Base-by-base conservation (phyloP, 441 rosid genomes). In the Omphalea diandra region DNA sequence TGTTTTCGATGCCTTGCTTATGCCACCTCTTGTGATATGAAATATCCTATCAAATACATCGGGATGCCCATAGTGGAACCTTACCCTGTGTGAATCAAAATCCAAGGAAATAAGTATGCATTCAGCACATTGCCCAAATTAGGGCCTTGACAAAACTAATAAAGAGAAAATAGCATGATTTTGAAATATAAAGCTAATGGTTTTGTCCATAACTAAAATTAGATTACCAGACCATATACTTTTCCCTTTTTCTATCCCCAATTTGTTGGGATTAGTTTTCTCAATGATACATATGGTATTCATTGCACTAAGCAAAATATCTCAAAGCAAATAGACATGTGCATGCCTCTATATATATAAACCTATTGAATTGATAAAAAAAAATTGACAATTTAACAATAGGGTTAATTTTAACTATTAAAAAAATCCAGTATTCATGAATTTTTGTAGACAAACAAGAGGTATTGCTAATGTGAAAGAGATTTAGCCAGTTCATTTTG, bases 41-140 rank as follows among this genome's bases (percentile, higher is more conserved):
- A 95, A 96, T 69, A 91, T 54, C 81, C 91, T 86, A 76, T 96
- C 97, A 69, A 91, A 95, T 72, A 93, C 88, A 86, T 95, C 98
- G 15, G 99, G 98, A 79, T 90, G 98, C 24, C 99, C 99, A 58
- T 96, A 93, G 81, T 96, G 99, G 86, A 93, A 96, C 60, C 98
- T 84, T 63, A 93, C 97, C 85, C 99, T 94, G 75, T 70, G 66
- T 29, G 81, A 56, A 50, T 33, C 38, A 62, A 65, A 73, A 63
- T 12, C 24, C 65, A 67, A 55, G 11, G 15, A 57, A 57, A 40
- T 75, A 17, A 49, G 35, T 24, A 56, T 36, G 61, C 40, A 63
- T 40, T 57, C 41, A 55, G 24, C 40, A 43, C 32, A 14, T 24
- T 8, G 22, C 32, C 36, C 20, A 44, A 44, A 20, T 50, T 6